A percentile compares a stretch with the other conserved stretches of the same genome.
Conservation (phyloP, 441 rosid genomes). For the Populus hybrid region DNA sequence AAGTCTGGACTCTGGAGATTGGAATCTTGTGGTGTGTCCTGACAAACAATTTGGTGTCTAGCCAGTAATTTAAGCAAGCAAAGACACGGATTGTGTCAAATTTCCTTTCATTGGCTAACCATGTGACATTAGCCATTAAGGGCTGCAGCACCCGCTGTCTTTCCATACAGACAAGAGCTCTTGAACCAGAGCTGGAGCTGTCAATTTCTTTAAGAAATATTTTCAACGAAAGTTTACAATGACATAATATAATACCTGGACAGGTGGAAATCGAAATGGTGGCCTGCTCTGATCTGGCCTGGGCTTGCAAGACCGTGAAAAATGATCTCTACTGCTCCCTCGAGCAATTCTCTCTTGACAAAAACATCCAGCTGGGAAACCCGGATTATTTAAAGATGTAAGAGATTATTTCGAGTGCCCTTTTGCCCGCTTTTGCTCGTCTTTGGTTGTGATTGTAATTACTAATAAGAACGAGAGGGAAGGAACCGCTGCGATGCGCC, state of each 20-base stretch:
- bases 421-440: no score
- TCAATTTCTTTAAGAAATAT: neutral
- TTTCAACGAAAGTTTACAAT: neutral
- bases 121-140: neutral
- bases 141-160: neutral
- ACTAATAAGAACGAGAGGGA: neutral
- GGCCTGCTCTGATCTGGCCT: neutral
- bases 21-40: slow-evolving; percentile 3
- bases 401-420: no score
- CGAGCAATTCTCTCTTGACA: no score
- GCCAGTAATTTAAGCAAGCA: neutral
- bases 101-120: neutral
- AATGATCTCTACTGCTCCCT: no score
- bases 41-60: neutral
- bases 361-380: no score
- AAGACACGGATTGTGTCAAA: neutral
- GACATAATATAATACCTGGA: neutral
- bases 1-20: neutral
- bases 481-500: neutral
- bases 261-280: neutral
- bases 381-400: no score
- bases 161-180: neutral
- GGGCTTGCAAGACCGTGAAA: neutral
- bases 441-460: no score
- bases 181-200: neutral